These are phyloP conservation scores for Erodium chrysanthum DNA, from an alignment of 441 rosid genomes.

Conservation along the genomic window DNA sequence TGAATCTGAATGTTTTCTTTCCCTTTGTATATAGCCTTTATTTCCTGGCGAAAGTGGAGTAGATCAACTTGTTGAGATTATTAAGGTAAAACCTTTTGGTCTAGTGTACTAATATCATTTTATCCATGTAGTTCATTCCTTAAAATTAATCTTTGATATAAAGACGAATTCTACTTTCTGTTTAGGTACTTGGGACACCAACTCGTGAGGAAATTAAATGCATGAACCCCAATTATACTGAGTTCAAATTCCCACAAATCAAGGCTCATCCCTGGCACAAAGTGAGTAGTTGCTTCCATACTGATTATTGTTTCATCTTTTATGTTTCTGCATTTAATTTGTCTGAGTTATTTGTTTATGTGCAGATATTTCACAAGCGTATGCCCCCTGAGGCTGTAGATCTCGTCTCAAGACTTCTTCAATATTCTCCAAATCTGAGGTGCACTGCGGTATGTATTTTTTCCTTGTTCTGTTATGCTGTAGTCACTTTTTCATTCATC, in stretches of 20 bases:
- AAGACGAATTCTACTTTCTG: not conserved
- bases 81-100: conserved; percentile 41
- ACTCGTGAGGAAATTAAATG: conserved; percentile 95
- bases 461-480: not conserved
- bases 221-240: conserved; percentile 92
- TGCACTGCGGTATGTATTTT: conserved; percentile 59
- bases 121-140: not conserved
- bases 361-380: conserved; percentile 79
- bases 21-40: conserved; percentile 41
- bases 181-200: conserved; percentile 88
- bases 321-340: not conserved
- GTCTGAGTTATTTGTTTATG: conserved; percentile 7
- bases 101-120: not conserved
- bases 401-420: conserved; percentile 86
- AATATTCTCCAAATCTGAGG: conserved; percentile 81
- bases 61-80: conserved; percentile 83
- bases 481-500: not conserved
- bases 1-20: conserved; percentile 14
- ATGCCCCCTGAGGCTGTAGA: conserved; percentile 98
- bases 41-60: conserved; percentile 93
- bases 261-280: conserved; percentile 98
- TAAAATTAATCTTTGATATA: not conserved
- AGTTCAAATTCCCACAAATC: conserved; percentile 87
- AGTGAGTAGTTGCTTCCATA: conserved; percentile 31
- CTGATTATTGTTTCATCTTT: conserved; percentile 5